Percentiles rank a stretch among this genome's conserved stretches.
phyloP scores from a whole-genome alignment of 106 monocot species.

The Posidonia australis region DNA sequence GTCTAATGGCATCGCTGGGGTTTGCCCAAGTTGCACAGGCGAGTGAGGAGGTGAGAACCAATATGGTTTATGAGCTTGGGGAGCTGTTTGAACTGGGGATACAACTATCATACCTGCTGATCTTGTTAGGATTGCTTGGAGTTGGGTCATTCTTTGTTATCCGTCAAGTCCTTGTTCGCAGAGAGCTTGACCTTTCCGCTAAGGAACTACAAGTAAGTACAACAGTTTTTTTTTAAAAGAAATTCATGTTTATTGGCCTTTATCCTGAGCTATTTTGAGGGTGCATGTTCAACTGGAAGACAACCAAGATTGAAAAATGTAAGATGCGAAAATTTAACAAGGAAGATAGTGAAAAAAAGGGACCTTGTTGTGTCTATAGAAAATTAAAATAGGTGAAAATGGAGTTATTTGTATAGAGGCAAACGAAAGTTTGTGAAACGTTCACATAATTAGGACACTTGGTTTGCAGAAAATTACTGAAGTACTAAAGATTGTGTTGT shows the following conservation, averaged over 20 bases:
- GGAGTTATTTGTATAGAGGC: too few species aligned
- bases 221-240: background rate
- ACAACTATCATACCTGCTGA: slow-evolving; percentile 75
- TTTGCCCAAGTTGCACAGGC: slow-evolving; percentile 41
- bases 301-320: too few species aligned
- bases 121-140: slow-evolving; percentile 74
- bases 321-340: too few species aligned
- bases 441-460: too few species aligned
- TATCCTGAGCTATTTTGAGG: background rate
- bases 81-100: slow-evolving; percentile 94
- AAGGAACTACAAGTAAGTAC: slow-evolving; percentile 73
- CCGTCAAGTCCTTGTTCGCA: slow-evolving; percentile 84
- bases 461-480: too few species aligned
- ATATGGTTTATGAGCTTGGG: slow-evolving; percentile 69
- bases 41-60: slow-evolving; percentile 21
- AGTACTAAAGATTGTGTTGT: too few species aligned
- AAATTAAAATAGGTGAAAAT: too few species aligned
- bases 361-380: too few species aligned
- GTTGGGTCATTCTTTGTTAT: slow-evolving; percentile 84
- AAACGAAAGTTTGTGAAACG: too few species aligned
- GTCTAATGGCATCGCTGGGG: slow-evolving; percentile 42
- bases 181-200: slow-evolving; percentile 94
- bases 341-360: too few species aligned
- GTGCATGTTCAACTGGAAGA: too few species aligned
- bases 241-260: background rate